Conservation (phyloP, 495 filamentous ascomycete genomes). For the Annulohypoxylon stygium region DNA sequence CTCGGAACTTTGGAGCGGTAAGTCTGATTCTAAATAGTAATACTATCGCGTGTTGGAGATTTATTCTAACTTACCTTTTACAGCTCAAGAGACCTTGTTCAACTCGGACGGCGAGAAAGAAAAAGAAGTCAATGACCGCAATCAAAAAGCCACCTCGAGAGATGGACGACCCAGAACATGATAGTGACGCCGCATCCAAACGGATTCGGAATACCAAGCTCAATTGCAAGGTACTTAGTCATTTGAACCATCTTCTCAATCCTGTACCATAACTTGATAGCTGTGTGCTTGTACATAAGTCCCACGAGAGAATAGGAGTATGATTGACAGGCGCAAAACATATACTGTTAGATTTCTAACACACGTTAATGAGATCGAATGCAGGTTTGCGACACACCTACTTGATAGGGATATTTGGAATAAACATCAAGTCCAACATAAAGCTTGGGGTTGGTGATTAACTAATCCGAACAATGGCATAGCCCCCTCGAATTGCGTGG, state of each 20-base stretch:
- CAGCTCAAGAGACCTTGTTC: constrained; percentile 62
- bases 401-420: not conserved
- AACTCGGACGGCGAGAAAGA: constrained; percentile 54
- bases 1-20: constrained; percentile 90
- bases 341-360: not conserved
- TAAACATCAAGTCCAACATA: not conserved
- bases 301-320: not conserved
- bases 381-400: not conserved
- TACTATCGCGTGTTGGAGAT: not conserved
- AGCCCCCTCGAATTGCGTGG: not conserved
- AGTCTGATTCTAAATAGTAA: constrained; percentile 48
- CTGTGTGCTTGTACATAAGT: not conserved
- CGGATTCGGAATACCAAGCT: not conserved
- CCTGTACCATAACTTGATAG: not conserved
- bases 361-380: not conserved
- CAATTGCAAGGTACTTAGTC: not conserved
- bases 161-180: constrained; percentile 8
- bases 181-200: not conserved
- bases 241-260: not conserved
- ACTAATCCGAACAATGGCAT: not conserved
- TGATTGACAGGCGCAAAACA: not conserved
- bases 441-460: not conserved
- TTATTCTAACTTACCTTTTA: constrained; percentile 40
- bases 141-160: not conserved
- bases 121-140: constrained; percentile 2